Conservation (phyloP, 164 flowering plant genomes). For the Tinospora cordifolia region DNA sequence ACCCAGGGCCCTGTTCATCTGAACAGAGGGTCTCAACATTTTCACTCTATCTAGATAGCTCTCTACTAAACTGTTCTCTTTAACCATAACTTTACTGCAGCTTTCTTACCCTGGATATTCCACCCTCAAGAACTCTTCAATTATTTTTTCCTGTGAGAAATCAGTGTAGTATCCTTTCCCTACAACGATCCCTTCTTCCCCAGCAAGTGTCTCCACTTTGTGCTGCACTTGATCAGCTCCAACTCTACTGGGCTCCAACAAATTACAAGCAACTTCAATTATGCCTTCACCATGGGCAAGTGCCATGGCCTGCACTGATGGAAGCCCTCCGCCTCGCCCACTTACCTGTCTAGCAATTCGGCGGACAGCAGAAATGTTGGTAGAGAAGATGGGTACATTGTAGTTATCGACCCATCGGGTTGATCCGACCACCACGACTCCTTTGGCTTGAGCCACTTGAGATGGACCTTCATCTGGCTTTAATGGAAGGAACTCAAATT, state of each 20-base stretch:
- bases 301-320: constrained; percentile 62
- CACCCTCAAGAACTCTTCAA: constrained; percentile 38
- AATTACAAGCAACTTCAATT: constrained; percentile 65
- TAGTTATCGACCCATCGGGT: constrained; percentile 56
- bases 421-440: constrained; percentile 57
- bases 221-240: constrained; percentile 72
- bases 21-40: not conserved
- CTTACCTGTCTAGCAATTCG: constrained; percentile 60
- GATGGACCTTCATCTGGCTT: constrained; percentile 60
- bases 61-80: not conserved
- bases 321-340: constrained; percentile 77
- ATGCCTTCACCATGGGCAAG: constrained; percentile 60
- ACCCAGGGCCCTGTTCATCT: not conserved
- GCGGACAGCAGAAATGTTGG: constrained; percentile 37
- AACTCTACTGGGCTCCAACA: constrained; percentile 51
- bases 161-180: constrained; percentile 77
- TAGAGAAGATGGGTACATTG: constrained; percentile 60
- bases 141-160: constrained; percentile 43
- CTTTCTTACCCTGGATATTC: not conserved
- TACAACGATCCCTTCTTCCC: constrained; percentile 51
- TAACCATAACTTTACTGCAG: not conserved
- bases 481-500: constrained; percentile 35
- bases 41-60: not conserved
- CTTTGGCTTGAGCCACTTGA: constrained; percentile 35
- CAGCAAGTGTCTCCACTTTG: constrained; percentile 50